Evolutionary conservation across 2,329 filamentous ascomycete genomes (phyloP).

Genomic region (Thielaviopsis ethacetica): DNA sequence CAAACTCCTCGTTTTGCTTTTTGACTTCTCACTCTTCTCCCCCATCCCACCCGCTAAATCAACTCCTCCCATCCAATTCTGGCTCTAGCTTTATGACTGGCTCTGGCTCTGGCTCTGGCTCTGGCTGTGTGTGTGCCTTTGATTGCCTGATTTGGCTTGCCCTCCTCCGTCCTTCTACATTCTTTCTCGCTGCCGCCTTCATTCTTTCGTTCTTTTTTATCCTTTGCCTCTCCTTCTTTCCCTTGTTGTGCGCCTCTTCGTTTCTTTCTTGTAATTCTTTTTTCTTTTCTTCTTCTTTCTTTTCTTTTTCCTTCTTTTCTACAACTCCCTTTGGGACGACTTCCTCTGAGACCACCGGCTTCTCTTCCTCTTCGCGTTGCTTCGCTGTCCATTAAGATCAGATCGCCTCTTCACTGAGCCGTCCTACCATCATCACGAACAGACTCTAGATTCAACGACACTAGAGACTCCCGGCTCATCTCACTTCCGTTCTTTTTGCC

Average conservation of each 20-base stretch:
- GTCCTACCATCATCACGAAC: neutral
- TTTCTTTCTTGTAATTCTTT: neutral
- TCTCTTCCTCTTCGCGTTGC: neutral
- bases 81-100: neutral
- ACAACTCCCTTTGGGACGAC: constrained; percentile 1
- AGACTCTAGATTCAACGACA: neutral
- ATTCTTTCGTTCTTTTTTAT: neutral
- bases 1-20: neutral
- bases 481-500: neutral
- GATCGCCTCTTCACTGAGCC: constrained; percentile 2
- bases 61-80: neutral
- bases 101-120: neutral
- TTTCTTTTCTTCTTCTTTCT: constrained; percentile 9
- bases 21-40: neutral
- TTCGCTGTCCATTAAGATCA: neutral
- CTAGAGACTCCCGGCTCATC: neutral
- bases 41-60: neutral
- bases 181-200: neutral
- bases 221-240: neutral
- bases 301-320: neutral
- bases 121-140: neutral
- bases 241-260: neutral
- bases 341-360: neutral
- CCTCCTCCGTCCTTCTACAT: neutral
- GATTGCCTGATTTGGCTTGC: neutral